Percentiles rank a stretch among this genome's conserved stretches.
Evolutionary conservation across 2,329 filamentous ascomycete genomes (phyloP).

Genomic region (Diaporthe ampelina): DNA sequence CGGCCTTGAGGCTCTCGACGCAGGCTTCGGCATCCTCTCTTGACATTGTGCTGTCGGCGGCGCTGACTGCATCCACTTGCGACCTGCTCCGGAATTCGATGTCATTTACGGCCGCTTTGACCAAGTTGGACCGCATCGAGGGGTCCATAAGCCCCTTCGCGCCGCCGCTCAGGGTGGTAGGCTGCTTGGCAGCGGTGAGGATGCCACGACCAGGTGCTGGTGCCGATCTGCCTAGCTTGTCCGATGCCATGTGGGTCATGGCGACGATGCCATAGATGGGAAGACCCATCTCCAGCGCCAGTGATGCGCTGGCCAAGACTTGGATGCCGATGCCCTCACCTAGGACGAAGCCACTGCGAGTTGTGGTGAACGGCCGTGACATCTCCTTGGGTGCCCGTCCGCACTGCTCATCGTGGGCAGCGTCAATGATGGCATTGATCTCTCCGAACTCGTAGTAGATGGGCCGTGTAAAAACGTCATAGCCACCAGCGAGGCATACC

Average conservation of each 20-base stretch:
- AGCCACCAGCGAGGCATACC: conserved; percentile 52
- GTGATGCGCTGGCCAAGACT: conserved; percentile 49
- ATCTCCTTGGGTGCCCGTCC: conserved; percentile 51
- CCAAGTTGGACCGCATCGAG: conserved; percentile 50
- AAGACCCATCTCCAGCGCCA: conserved; percentile 53
- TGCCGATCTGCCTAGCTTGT: conserved; percentile 53
- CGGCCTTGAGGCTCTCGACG: background rate
- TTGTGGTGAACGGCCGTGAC: conserved; percentile 52
- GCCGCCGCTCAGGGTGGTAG: conserved; percentile 45
- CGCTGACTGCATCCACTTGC: background rate
- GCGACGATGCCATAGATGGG: conserved; percentile 54
- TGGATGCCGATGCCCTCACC: conserved; percentile 54
- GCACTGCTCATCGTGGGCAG: conserved; percentile 46
- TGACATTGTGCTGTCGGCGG: background rate
- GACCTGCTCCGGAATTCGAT: background rate
- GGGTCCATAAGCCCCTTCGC: conserved; percentile 42
- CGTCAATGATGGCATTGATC: conserved; percentile 54
- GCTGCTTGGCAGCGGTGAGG: conserved; percentile 49
- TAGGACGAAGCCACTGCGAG: conserved; percentile 54
- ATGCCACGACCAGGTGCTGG: conserved; percentile 57
- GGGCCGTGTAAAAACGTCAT: conserved; percentile 52
- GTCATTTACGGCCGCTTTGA: conserved; percentile 4
- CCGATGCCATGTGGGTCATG: conserved; percentile 50
- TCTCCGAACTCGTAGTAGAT: conserved; percentile 50
- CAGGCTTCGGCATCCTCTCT: background rate